Evolutionary conservation across 495 filamentous ascomycete genomes (phyloP).

Genomic region (Hypoxylon intermedium): DNA sequence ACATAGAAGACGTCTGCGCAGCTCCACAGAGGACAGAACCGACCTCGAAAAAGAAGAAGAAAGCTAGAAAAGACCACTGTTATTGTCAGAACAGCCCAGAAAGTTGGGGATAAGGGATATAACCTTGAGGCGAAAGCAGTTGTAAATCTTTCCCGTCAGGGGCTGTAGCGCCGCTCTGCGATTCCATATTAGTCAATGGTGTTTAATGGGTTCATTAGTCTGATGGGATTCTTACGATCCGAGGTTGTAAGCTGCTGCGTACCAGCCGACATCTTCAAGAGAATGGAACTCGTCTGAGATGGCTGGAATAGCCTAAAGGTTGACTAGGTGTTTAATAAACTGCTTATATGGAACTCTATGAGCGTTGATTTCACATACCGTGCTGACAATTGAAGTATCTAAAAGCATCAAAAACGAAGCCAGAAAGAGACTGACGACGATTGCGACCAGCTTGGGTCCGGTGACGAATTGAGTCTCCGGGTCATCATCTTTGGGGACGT

Average conservation of each 20-base stretch:
- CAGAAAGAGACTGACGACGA: neutral
- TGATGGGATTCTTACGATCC: constrained; percentile 22
- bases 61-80: constrained; percentile 45
- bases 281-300: constrained; percentile 55
- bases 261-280: constrained; percentile 60
- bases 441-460: neutral
- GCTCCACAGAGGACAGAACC: constrained; percentile 59
- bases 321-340: no score
- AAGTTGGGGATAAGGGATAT: neutral
- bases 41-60: constrained; percentile 50
- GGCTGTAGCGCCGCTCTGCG: constrained; percentile 50
- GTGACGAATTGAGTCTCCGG: neutral
- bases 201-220: neutral
- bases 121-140: constrained; percentile 45
- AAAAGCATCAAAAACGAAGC: neutral
- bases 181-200: neutral
- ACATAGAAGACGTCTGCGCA: constrained; percentile 50
- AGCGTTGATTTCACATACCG: neutral
- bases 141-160: constrained; percentile 54
- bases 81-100: neutral
- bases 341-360: no score
- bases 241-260: constrained; percentile 48
- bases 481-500: neutral
- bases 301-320: constrained; percentile 34
- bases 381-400: neutral